A percentile compares a stretch with the other conserved stretches of the same genome.
Evolutionary conservation across 2,329 filamentous ascomycete species (phyloP).

Genomic region (Fusarium zealandicum): DNA sequence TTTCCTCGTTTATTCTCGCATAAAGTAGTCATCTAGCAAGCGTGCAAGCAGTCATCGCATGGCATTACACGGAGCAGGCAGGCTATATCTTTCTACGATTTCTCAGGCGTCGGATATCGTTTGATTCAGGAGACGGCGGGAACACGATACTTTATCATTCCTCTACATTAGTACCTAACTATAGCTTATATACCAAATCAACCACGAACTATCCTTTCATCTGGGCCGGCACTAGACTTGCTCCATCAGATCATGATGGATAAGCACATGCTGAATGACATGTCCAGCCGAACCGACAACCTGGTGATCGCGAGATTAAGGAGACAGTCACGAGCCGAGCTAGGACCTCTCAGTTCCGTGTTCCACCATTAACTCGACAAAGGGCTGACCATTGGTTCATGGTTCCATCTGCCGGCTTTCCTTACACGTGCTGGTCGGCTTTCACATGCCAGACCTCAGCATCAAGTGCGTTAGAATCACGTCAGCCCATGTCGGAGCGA

Average conservation of each 20-base stretch:
- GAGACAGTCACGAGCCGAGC: conserved; percentile 2
- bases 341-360: neutral
- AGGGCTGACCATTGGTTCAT: neutral
- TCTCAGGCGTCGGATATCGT: conserved; percentile 6
- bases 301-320: conserved; percentile 9
- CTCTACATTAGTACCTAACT: conserved; percentile 5
- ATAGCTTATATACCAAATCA: neutral
- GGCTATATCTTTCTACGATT: conserved; percentile 9
- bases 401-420: conserved; percentile 3
- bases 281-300: conserved; percentile 1
- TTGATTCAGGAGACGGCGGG: conserved; percentile 1
- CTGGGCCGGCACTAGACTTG: neutral
- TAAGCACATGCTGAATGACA: neutral
- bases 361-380: neutral
- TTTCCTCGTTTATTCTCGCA: neutral
- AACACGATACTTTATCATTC: neutral
- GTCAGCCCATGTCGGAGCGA: conserved; percentile 2
- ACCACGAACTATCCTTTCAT: conserved; percentile 1
- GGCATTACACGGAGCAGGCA: conserved; percentile 30
- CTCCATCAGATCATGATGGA: neutral
- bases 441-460: conserved; percentile 10
- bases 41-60: conserved; percentile 21
- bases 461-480: neutral
- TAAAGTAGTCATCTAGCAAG: conserved; percentile 10
- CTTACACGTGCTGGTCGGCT: neutral